Base-by-base conservation (phyloP, 192 early-diverging fungal species). In the Coemansia sp. region DNA sequence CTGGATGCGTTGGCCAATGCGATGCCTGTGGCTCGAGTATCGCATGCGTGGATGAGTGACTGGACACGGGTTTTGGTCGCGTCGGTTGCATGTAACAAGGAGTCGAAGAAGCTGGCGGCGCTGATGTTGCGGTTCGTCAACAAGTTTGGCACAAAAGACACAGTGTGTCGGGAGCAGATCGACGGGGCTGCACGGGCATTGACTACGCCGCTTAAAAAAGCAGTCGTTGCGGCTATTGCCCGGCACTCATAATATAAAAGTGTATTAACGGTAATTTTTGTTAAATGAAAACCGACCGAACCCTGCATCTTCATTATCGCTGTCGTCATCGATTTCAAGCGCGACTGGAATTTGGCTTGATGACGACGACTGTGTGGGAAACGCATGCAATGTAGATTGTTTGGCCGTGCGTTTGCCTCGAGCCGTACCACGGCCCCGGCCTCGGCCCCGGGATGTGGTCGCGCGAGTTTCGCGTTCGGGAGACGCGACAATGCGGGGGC, bases 51-150 rank as follows among this genome's bases (percentile, higher is more conserved):
- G 67, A 8, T 31, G 54, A 54, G 17, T 54, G n/a, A 56, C 50
- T 79, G 76, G 76, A 17, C 42, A 0, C 58, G 38, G 2, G 58
- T 74, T 11, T 21, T 80, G 31, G 64, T 55, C n/a, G 12, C 48
- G 4, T 57, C 54, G 1, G 65, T 62, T 10, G 64, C 52, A 8
- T 28, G 38, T 5, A 36, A 56, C 15, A 4, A 46, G 0, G 65
- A 55, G 0, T 80, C 77, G 0, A 80, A 68, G 22, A 80, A 74
- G 23, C 68, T 80, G 5, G 57, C 65, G 25, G 68, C 71, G 0
- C 42, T 74, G 17, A 66, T 80, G 60, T 62, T 80, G 2, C 72
- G 68, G 17, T 68, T 74, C 49, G 68, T 74, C 21, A 80, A 80
- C 58, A 74, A 65, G 34, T 74, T 80, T 34, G 77, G 77, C 22